phyloP scores from a whole-genome alignment of 257 asterid species.

The Solanum etuberosum region DNA sequence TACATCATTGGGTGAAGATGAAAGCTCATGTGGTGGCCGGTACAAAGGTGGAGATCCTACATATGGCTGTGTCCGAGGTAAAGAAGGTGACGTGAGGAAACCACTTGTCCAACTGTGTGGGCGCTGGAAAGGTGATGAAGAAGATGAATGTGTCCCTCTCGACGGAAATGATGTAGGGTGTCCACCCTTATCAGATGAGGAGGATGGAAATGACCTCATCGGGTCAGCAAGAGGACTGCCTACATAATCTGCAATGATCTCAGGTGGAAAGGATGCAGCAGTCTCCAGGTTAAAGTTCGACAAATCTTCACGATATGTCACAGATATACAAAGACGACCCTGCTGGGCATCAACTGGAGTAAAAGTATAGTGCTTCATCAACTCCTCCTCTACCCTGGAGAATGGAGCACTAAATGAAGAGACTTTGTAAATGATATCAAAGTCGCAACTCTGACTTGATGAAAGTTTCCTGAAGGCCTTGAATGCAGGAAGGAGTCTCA shows the following conservation, averaged over 20 bases:
- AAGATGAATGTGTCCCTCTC: slow-evolving; percentile 34
- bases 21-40: slow-evolving; percentile 48
- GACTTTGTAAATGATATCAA: slow-evolving; percentile 76
- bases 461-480: slow-evolving; percentile 73
- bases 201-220: slow-evolving; percentile 56
- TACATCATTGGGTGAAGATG: slow-evolving; percentile 46
- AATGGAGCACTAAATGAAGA: slow-evolving; percentile 69
- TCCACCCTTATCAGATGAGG: slow-evolving; percentile 31
- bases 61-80: slow-evolving; percentile 36
- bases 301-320: slow-evolving; percentile 64
- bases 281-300: slow-evolving; percentile 67
- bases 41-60: slow-evolving; percentile 67
- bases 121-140: slow-evolving; percentile 55
- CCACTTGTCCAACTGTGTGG: slow-evolving; percentile 99
- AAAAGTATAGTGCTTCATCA: slow-evolving; percentile 64
- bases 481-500: slow-evolving; percentile 89
- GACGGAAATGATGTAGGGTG: slow-evolving; percentile 37
- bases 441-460: slow-evolving; percentile 56
- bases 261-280: slow-evolving; percentile 57
- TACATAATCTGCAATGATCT: slow-evolving; percentile 82
- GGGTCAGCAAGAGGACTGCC: slow-evolving; percentile 93
- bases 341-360: slow-evolving; percentile 73
- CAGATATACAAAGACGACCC: slow-evolving; percentile 74
- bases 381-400: slow-evolving; percentile 61
- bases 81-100: slow-evolving; percentile 41